Percentiles rank a stretch among this genome's conserved stretches.
These are phyloP conservation scores for Candolleomyces eurysporus DNA, from an alignment of 768 basidiomycete genomes.

Conservation along the genomic window DNA sequence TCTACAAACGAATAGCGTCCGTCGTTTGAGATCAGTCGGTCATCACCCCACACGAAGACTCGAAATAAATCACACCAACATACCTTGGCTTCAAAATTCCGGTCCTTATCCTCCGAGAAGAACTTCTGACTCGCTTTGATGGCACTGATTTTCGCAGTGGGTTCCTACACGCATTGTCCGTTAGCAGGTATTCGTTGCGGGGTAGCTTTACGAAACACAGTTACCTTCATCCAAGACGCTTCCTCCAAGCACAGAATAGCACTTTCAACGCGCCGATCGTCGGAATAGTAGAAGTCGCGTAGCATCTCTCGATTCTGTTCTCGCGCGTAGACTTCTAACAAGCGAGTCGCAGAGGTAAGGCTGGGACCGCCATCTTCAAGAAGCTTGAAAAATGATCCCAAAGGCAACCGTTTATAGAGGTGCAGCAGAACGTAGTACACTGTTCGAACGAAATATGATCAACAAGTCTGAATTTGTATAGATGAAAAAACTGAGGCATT, in stretches of 20 bases:
- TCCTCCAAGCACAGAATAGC: slow-evolving; percentile 88
- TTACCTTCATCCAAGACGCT: slow-evolving; percentile 62
- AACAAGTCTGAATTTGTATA: background rate
- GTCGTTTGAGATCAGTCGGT: background rate
- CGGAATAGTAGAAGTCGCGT: slow-evolving; percentile 96
- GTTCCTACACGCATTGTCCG: slow-evolving; percentile 52
- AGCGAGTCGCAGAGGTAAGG: slow-evolving; percentile 69
- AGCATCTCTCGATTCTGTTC: slow-evolving; percentile 91
- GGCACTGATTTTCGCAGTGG: slow-evolving; percentile 62
- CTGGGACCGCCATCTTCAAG: slow-evolving; percentile 86
- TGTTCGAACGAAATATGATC: slow-evolving; percentile 27
- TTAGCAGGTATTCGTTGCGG: background rate
- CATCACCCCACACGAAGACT: background rate
- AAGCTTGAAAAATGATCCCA: slow-evolving; percentile 92
- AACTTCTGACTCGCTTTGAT: slow-evolving; percentile 87
- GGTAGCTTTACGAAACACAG: slow-evolving; percentile 2
- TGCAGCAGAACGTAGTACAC: slow-evolving; percentile 94
- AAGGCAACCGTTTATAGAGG: slow-evolving; percentile 74
- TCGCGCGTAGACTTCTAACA: slow-evolving; percentile 87
- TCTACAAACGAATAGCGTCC: slow-evolving; percentile 44
- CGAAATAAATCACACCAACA: background rate
- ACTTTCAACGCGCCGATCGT: slow-evolving; percentile 92
- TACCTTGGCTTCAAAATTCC: slow-evolving; percentile 88
- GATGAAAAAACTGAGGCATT: slow-evolving; percentile 11
- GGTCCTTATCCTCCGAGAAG: slow-evolving; percentile 93